phyloP scores from a whole-genome alignment of 192 early-diverging fungal species.

The Entomortierella lignicola region DNA sequence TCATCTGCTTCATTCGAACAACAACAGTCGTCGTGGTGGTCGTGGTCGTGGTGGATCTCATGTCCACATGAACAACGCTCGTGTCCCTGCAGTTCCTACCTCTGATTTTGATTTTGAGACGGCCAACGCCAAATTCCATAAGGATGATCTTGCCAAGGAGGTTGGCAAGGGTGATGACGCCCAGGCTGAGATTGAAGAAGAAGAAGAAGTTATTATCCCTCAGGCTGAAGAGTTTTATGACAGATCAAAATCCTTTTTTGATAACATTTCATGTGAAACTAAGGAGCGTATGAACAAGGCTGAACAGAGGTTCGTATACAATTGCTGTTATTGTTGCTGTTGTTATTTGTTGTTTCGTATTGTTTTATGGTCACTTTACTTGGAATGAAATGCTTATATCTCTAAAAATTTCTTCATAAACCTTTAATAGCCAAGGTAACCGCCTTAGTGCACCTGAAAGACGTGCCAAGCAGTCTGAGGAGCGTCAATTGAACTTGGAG shows the following conservation, averaged over 20 bases:
- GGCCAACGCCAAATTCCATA: conserved; percentile 95
- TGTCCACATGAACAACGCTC: conserved; percentile 53
- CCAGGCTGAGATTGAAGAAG: conserved; percentile 54
- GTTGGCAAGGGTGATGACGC: conserved; percentile 65
- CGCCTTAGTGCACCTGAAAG: conserved; percentile 72
- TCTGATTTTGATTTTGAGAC: conserved; percentile 97
- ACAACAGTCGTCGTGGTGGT: conserved; percentile 57
- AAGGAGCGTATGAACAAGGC: conserved; percentile 82
- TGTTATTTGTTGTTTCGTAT: too few relatives aligned
- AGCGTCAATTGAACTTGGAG: conserved; percentile 92
- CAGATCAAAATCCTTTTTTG: conserved; percentile 91
- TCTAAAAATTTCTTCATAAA: not conserved
- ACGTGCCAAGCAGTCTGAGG: conserved; percentile 83
- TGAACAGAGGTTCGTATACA: conserved; percentile 60
- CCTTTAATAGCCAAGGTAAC: conserved; percentile 35
- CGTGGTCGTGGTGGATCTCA: conserved; percentile 55
- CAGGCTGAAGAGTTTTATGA: conserved; percentile 75
- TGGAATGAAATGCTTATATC: too few relatives aligned
- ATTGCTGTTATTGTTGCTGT: not conserved
- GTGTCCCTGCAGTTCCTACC: conserved; percentile 62
- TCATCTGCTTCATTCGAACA: conserved; percentile 61
- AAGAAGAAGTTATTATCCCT: conserved; percentile 66
- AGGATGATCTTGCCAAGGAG: conserved; percentile 83
- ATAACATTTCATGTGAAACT: conserved; percentile 96
- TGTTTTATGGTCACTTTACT: too few relatives aligned